Evolutionary conservation across 768 basidiomycete species (phyloP), one percentile per base, ranked within the genome.

Genomic region (Boletus rubropictus): DNA sequence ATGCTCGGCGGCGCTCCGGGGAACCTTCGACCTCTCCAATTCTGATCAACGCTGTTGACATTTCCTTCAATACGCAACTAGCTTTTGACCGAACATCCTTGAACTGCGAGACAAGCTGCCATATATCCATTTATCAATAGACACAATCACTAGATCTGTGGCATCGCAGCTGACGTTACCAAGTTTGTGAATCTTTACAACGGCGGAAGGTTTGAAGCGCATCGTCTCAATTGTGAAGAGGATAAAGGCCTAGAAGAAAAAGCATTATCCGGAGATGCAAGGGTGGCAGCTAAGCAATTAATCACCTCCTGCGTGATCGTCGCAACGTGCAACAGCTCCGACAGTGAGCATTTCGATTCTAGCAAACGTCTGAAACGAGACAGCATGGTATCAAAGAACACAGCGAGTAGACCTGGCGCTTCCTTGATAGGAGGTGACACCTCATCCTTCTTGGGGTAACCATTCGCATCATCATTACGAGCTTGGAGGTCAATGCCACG

Each of bases 281-380:
- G 11, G 31, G 8, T 5, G 15, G 21, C 6, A 32, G 29, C 14
- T 9, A 20, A 39, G 42, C 6, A 34, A 24, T 39, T 21, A 38
- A 44, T 45, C 49, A 80, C 89, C 72, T 93, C 90, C 64, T 91
- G 89, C 0, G 78, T 75, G 41, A 93, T 67, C 11, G 79, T 79
- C 3, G 82, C 84, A 4, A 86, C 68, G 53, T 93, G 89, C 17
- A 92, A 72, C n/a, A 79, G 53, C 55, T 84, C 79, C 40, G 73
- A 69, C 5, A 76, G 73, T 5, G 79, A 72, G 18, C 50, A 46
- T 20, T 66, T 59, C 11, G 68, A 65, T 8, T 70, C 65, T 9
- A 75, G 56, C 3, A 71, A 65, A 18, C 65, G 69, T 20, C 67
- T 66, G 52, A 89, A 79, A 18, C 79, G 77, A 39, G 59, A 57